Base-by-base conservation (phyloP, 169 alveolate genomes). In the Perkinsus marinus region DNA sequence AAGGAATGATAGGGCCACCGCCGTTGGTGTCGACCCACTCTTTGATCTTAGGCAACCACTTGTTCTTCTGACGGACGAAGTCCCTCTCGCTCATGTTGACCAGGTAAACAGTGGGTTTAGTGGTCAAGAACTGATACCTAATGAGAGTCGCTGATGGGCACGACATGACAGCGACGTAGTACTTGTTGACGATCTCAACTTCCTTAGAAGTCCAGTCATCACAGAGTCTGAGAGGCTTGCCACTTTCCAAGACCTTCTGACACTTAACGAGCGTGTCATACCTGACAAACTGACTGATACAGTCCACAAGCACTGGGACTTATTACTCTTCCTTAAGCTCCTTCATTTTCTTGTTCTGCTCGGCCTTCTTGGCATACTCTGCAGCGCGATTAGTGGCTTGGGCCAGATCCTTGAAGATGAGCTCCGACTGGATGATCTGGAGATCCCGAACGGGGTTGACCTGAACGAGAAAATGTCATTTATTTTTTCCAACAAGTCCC, bases 31-130 rank as follows among this genome's bases (percentile, higher is more conserved):
- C 95, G 36, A 99, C 98, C 99, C 99, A 99, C 91, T 97, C 96
- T 79, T 96, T 96, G 91, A 99, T 98, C 94, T 98, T 93, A 95
- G 68, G 98, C 96, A 43, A 98, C 97, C 98, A 98, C 94, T 98
- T 98, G 96, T 98, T 99, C 97, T 98, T 99, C 94, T 97, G 99
- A n/a, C 98, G 94, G 38, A 97, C 94, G 94, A 96, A 99, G 93
- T 98, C 99, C 68, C 96, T 95, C 93, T 97, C 98, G 68, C 98
- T 95, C 93, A 99, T 94, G 94, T 99, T 99, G 38, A 98, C 98
- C 89, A 98, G 94, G 95, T 98, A 99, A 26, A 99, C 99, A 26
- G 98, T 98, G n/a, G 99, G 99, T 96, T 99, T 99, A 5, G 99
- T 99, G 30, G 99, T 99, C 79, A 99, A 93, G 94, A 98, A 99